phyloP scores from a whole-genome alignment of 208 protist genomes.

The Trypanosoma mega region DNA sequence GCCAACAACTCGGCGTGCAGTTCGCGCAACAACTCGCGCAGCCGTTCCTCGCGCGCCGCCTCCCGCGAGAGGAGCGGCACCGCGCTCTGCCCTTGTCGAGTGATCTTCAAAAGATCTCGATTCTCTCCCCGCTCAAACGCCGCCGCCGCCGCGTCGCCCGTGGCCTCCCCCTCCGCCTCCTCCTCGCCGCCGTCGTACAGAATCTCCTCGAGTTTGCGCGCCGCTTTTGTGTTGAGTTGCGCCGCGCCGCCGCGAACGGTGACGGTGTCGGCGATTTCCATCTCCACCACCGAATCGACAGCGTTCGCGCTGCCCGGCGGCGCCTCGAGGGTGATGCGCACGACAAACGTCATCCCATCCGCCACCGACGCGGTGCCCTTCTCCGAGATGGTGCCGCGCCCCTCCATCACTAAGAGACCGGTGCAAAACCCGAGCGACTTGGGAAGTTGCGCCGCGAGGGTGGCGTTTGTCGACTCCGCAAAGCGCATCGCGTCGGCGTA shows the following conservation, averaged over 20 bases:
- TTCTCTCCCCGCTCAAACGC: neutral
- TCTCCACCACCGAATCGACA: slow-evolving; percentile 38
- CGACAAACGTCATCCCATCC: slow-evolving; percentile 85
- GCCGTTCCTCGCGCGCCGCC: slow-evolving; percentile 63
- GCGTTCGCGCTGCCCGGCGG: slow-evolving; percentile 34
- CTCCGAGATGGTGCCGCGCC: slow-evolving; percentile 75
- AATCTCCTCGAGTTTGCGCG: slow-evolving; percentile 66
- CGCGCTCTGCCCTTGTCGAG: slow-evolving; percentile 68
- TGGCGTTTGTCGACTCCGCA: slow-evolving; percentile 42
- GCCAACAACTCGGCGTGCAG: slow-evolving; percentile 70
- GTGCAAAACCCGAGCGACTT: slow-evolving; percentile 82
- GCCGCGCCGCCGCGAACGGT: slow-evolving; percentile 56
- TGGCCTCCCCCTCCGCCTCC: slow-evolving; percentile 26
- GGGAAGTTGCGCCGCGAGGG: slow-evolving; percentile 43
- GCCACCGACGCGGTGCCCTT: slow-evolving; percentile 63
- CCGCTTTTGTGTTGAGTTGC: slow-evolving; percentile 72
- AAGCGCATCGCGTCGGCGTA: slow-evolving; percentile 49
- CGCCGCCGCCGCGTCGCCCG: no score
- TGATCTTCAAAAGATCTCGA: slow-evolving; percentile 73
- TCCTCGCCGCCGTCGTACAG: slow-evolving; percentile 50
- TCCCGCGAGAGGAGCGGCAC: slow-evolving; percentile 72
- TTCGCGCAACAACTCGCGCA: slow-evolving; percentile 61
- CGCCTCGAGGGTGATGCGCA: slow-evolving; percentile 69
- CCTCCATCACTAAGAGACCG: slow-evolving; percentile 79
- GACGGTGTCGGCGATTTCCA: slow-evolving; percentile 85